phyloP scores from a whole-genome alignment of 345 rosid genomes.

The Trapa bicornis region DNA sequence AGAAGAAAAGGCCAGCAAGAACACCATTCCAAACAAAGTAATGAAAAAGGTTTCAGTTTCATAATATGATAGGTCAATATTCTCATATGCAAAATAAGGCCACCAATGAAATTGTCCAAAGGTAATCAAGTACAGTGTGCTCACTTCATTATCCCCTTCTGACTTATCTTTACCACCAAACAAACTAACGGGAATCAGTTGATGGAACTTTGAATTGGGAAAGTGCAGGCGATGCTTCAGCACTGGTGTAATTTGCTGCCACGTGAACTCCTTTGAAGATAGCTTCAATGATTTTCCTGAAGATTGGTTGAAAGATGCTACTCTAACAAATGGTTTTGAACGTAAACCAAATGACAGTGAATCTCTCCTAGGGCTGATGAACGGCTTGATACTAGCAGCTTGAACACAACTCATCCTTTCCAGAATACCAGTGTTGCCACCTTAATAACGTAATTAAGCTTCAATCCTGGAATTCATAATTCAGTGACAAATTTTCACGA shows the following conservation, averaged over 20 bases:
- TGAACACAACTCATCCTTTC: slow-evolving; percentile 13
- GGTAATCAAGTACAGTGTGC: not conserved
- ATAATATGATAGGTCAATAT: not conserved
- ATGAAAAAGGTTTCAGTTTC: too few species aligned
- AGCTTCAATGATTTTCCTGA: slow-evolving; percentile 1
- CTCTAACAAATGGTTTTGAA: slow-evolving; percentile 4
- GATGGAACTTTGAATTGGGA: slow-evolving; percentile 15
- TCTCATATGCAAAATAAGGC: not conserved
- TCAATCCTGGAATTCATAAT: slow-evolving; percentile 2
- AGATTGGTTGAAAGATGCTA: slow-evolving; percentile 1
- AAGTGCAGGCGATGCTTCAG: slow-evolving; percentile 13
- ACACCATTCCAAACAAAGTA: not conserved
- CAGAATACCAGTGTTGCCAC: not conserved
- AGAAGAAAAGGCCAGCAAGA: not conserved
- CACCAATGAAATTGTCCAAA: not conserved
- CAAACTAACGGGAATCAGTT: slow-evolving; percentile 29
- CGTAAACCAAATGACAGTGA: not conserved
- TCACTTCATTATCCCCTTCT: slow-evolving; percentile 32
- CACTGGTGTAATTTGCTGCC: slow-evolving; percentile 15
- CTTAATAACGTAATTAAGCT: slow-evolving; percentile 1
- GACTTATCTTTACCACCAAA: slow-evolving; percentile 60
- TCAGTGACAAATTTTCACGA: not conserved
- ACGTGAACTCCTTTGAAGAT: slow-evolving; percentile 3
- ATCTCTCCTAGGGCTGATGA: not conserved
- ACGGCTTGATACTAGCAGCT: slow-evolving; percentile 7